These are phyloP conservation scores for Coelastrella sp. DNA, from an alignment of 139 green algal genomes.

Conservation along the genomic window DNA sequence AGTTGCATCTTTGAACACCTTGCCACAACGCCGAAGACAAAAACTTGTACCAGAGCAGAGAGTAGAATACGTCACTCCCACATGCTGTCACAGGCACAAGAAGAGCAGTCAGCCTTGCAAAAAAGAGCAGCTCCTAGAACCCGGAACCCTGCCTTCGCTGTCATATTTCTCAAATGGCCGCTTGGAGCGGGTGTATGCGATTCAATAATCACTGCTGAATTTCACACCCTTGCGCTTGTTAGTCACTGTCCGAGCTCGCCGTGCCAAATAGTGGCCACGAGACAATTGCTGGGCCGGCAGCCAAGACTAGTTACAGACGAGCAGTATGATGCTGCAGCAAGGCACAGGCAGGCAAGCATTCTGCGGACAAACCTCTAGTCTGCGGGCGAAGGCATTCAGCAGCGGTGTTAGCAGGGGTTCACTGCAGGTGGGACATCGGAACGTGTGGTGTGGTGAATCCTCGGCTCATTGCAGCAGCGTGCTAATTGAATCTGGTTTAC, in stretches of 20 bases:
- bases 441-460: conserved; percentile 8
- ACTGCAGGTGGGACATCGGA: conserved; percentile 24
- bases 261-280: neutral
- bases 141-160: no score
- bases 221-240: neutral
- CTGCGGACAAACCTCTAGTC: neutral
- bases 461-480: neutral
- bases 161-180: no score
- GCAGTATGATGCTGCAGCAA: conserved; percentile 32
- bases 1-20: neutral
- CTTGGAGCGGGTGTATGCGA: neutral
- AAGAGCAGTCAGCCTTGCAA: no score
- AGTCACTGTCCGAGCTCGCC: neutral
- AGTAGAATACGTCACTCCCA: no score
- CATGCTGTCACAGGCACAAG: no score
- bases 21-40: no score
- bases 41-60: no score
- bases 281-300: neutral
- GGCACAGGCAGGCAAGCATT: conserved; percentile 14
- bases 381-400: conserved; percentile 24
- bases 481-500: neutral
- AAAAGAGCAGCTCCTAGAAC: no score
- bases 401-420: conserved; percentile 32
- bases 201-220: neutral
- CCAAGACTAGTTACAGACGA: neutral